Conservation (phyloP, 179 eudicot genomes). For the Carnegiea gigantea region DNA sequence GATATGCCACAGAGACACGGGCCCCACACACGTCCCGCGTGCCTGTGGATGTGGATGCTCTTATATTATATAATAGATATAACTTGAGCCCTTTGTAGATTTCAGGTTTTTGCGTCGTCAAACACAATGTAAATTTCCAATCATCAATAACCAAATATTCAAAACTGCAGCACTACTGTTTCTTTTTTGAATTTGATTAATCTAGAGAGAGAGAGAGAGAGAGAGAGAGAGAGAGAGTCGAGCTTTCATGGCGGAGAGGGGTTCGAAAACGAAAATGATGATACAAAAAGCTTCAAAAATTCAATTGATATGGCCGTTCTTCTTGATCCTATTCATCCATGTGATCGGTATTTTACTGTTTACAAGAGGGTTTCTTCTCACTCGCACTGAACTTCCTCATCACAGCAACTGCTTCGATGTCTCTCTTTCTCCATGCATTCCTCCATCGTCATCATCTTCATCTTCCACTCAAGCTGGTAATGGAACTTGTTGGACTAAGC, state of each 20-base stretch:
- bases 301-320: slow-evolving; percentile 42
- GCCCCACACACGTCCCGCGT: too few relatives aligned
- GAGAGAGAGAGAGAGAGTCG: neutral
- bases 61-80: too few relatives aligned
- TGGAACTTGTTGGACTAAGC: slow-evolving; percentile 70
- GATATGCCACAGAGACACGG: too few relatives aligned
- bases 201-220: neutral
- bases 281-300: slow-evolving; percentile 25
- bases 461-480: neutral
- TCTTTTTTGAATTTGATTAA: neutral
- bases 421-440: slow-evolving; percentile 53
- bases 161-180: neutral
- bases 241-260: neutral
- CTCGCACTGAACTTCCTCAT: slow-evolving; percentile 83
- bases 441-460: slow-evolving; percentile 15
- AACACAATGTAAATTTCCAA: too few relatives aligned
- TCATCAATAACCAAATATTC: too few relatives aligned
- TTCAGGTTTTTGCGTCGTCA: too few relatives aligned
- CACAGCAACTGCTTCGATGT: slow-evolving; percentile 72
- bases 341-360: slow-evolving; percentile 59
- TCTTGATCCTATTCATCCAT: slow-evolving; percentile 52
- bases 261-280: neutral
- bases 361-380: slow-evolving; percentile 90
- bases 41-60: too few relatives aligned
- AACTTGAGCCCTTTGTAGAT: too few relatives aligned